Evolutionary conservation across 2,329 filamentous ascomycete species (phyloP).

Genomic region (Cladosporium phlei): DNA sequence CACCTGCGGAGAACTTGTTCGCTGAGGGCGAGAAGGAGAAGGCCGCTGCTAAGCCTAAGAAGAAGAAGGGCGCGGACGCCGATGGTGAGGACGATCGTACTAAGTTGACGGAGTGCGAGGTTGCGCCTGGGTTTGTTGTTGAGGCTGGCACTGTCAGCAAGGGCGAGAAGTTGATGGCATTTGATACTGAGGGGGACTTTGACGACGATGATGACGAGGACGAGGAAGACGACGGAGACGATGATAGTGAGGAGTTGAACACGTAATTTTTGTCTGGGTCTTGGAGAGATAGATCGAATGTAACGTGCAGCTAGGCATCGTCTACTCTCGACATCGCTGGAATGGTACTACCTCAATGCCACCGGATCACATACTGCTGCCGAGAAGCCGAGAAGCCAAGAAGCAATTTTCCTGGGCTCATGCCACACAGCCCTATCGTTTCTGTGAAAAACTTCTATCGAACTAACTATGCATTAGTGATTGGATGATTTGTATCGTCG

Average conservation of each 20-base stretch:
- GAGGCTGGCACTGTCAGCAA: slow-evolving; percentile 69
- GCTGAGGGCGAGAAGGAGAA: slow-evolving; percentile 41
- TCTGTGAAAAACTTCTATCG: too few relatives aligned
- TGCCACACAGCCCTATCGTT: too few relatives aligned
- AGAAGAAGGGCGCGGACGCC: slow-evolving; percentile 46
- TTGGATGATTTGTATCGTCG: too few relatives aligned
- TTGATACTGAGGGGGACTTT: slow-evolving; percentile 30
- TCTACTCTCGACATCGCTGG: too few relatives aligned
- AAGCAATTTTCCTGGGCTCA: too few relatives aligned
- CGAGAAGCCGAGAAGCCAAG: too few relatives aligned
- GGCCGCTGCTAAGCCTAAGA: slow-evolving; percentile 34
- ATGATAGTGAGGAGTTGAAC: slow-evolving; percentile 6
- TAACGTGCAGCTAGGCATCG: too few relatives aligned
- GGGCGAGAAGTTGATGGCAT: slow-evolving; percentile 58
- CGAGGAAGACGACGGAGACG: slow-evolving; percentile 20
- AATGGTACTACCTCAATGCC: too few relatives aligned
- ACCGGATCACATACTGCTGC: too few relatives aligned
- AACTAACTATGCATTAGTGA: too few relatives aligned
- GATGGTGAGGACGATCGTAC: slow-evolving; percentile 38
- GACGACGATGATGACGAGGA: slow-evolving; percentile 24
- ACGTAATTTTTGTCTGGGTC: too few relatives aligned
- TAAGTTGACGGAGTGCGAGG: slow-evolving; percentile 80
- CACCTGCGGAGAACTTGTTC: slow-evolving; percentile 4
- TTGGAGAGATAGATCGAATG: too few relatives aligned
- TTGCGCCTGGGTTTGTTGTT: slow-evolving; percentile 78